Percentiles rank a stretch among this genome's conserved stretches.
These are phyloP conservation scores for Lasiodiplodia citricola DNA, from an alignment of 2,329 filamentous ascomycete species.

Conservation along the genomic window DNA sequence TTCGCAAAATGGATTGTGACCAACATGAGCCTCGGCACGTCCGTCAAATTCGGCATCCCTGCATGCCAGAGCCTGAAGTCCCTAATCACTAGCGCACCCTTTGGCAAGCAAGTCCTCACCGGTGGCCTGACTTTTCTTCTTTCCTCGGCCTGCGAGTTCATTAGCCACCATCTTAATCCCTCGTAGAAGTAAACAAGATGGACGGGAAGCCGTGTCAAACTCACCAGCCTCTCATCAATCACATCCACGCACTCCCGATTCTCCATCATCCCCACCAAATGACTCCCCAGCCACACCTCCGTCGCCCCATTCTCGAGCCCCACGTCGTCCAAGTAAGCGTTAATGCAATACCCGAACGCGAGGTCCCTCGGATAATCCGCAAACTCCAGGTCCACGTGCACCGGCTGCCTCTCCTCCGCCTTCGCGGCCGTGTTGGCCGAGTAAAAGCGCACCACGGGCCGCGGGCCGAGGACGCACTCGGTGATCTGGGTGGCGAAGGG, in stretches of 20 bases:
- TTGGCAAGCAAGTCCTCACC: slow-evolving; percentile 57
- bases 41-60: slow-evolving; percentile 64
- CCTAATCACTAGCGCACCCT: slow-evolving; percentile 62
- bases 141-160: slow-evolving; percentile 40
- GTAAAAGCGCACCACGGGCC: slow-evolving; percentile 45
- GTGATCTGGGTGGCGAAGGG: slow-evolving; percentile 31
- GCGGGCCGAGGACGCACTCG: slow-evolving; percentile 46
- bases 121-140: slow-evolving; percentile 50
- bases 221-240: slow-evolving; percentile 45
- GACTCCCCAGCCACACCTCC: slow-evolving; percentile 65
- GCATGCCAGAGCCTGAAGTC: slow-evolving; percentile 69
- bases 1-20: slow-evolving; percentile 59
- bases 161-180: background rate
- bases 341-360: slow-evolving; percentile 62
- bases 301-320: slow-evolving; percentile 61
- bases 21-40: slow-evolving; percentile 39
- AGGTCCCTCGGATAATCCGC: slow-evolving; percentile 54
- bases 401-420: slow-evolving; percentile 45
- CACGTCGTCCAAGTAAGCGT: slow-evolving; percentile 59
- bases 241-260: background rate
- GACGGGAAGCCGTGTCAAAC: background rate
- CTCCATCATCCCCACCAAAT: slow-evolving; percentile 46
- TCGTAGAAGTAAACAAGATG: too few species aligned
- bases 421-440: slow-evolving; percentile 50
- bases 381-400: slow-evolving; percentile 2